Percentiles rank a stretch among this genome's conserved stretches.
phyloP scores from a whole-genome alignment of 164 flowering plant species.

The Sedum album region DNA sequence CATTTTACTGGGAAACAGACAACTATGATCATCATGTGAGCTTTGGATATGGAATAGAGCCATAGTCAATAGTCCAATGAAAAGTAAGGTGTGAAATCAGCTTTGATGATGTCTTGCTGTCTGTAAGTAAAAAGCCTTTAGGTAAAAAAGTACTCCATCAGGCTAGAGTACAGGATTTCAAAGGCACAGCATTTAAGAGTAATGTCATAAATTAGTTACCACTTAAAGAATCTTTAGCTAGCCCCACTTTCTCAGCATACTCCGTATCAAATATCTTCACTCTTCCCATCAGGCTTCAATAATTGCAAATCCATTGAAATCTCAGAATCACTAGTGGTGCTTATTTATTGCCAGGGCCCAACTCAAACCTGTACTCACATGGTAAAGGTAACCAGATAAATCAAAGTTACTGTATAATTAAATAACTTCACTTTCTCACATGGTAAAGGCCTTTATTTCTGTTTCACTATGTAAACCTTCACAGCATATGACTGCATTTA shows the following conservation, averaged over 20 bases:
- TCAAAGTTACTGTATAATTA: neutral
- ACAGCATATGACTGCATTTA: neutral
- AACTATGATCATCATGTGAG: conserved; percentile 3
- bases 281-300: neutral
- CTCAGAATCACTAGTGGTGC: neutral
- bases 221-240: neutral
- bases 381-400: neutral
- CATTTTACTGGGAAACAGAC: neutral
- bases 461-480: neutral
- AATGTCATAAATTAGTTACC: neutral
- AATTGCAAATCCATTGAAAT: neutral
- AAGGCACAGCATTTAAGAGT: conserved; percentile 2
- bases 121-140: neutral
- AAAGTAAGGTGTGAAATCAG: neutral
- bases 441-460: neutral
- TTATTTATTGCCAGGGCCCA: neutral
- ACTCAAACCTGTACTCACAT: neutral
- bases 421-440: neutral
- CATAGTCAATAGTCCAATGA: neutral
- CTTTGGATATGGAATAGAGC: neutral
- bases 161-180: neutral
- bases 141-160: neutral
- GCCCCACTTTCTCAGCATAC: neutral
- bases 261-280: neutral
- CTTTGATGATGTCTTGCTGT: neutral